These are phyloP conservation scores for Alliaria petiolata DNA, from an alignment of 345 rosid species.

Conservation along the genomic window DNA sequence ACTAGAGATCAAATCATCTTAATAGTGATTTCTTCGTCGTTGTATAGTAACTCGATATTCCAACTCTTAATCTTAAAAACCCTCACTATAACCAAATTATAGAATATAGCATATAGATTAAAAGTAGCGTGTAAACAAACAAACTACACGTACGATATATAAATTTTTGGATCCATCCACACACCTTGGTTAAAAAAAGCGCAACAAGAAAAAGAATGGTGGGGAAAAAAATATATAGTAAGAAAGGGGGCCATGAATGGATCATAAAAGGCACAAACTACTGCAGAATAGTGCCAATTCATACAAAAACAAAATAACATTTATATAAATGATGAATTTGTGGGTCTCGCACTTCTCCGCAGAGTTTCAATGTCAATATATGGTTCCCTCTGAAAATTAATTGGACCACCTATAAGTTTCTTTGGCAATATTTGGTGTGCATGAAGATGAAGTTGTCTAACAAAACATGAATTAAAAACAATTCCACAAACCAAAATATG, in stretches of 20 bases:
- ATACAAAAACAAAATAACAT: slow-evolving; percentile 29
- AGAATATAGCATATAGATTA: not conserved
- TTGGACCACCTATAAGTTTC: slow-evolving; percentile 25
- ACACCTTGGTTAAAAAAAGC: not conserved
- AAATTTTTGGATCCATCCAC: not conserved
- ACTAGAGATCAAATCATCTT: not conserved
- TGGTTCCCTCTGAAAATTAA: slow-evolving; percentile 2
- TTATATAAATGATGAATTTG: slow-evolving; percentile 26
- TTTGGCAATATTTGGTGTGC: slow-evolving; percentile 21
- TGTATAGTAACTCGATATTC: too few species aligned
- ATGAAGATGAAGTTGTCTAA: slow-evolving; percentile 3
- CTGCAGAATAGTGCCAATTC: slow-evolving; percentile 17
- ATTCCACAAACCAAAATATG: not conserved
- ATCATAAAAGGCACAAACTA: slow-evolving; percentile 6
- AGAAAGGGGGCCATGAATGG: not conserved
- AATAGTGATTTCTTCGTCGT: not conserved
- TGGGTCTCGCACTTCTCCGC: slow-evolving; percentile 22
- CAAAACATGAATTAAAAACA: not conserved
- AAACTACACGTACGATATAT: slow-evolving; percentile 3
- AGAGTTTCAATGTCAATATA: slow-evolving; percentile 20
- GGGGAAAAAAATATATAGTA: not conserved
- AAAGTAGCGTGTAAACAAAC: not conserved
- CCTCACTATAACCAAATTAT: not conserved
- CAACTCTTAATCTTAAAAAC: not conserved
- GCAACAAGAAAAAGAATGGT: not conserved